Base-by-base conservation (phyloP, 441 rosid genomes). In the Populus hybrid region DNA sequence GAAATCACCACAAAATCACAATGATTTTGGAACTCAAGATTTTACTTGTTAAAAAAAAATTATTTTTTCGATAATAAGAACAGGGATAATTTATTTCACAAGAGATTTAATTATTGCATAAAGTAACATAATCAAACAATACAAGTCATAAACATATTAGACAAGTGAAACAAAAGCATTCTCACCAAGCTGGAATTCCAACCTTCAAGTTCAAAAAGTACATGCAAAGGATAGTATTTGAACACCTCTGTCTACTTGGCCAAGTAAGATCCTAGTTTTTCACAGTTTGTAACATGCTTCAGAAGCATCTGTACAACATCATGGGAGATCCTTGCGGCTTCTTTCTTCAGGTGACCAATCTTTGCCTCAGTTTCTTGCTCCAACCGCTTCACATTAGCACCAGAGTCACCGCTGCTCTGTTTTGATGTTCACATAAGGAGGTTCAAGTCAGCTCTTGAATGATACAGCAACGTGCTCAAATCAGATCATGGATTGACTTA, bases 341-440 rank as follows among this genome's bases (percentile, higher is more conserved):
- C 88, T 1, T 69, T 85, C 83, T 88, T 87, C 81, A 90, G 82
- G 78, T 91, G 87, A 9, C 82, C 78, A 76, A 92, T 95, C 85
- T 93, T 93, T 1, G 73, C 83, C 6, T 86, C 89, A 12, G 99
- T 95, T 90, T 95, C 99, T 57, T 76, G 82, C 83, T 95, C 99
- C 10, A 94, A 90, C 86, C 98, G 83, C 91, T 91, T 91, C 84
- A 94, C 98, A 71, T 89, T 95, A 26, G 97, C 95, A 67, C 99
- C 97, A 0, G 94, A 95, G 74, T 92, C 95, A 50, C 97, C 97
- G 67, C 92, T 91, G 30, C 89, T 91, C 96, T 95, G 92, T 84
- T n/a, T 80, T 40, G 50, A 73, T 42, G 59, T 72, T 42, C 7
- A 64, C n/a, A 71, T 8, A 64, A 30, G 67, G 5, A 38, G 36